These are phyloP conservation scores for Zasmidium angulare DNA, from an alignment of 2,329 filamentous ascomycete genomes.

Conservation along the genomic window DNA sequence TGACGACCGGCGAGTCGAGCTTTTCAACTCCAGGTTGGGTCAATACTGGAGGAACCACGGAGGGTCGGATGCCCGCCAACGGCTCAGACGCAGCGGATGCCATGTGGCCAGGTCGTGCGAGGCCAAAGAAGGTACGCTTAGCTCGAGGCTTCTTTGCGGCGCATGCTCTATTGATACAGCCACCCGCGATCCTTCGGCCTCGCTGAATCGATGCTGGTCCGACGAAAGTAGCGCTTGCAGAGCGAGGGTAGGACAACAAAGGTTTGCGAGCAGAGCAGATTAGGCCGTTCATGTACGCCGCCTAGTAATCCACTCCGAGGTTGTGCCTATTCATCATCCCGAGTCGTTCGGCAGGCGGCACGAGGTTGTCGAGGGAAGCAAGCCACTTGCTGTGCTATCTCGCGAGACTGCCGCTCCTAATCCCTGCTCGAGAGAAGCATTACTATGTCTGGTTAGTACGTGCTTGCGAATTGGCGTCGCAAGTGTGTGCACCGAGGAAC, in stretches of 20 bases:
- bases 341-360: background rate
- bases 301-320: background rate
- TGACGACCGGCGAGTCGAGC: slow-evolving; percentile 25
- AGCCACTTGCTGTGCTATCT: background rate
- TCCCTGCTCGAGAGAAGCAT: no score
- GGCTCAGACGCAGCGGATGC: background rate
- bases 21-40: slow-evolving; percentile 32
- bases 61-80: slow-evolving; percentile 11
- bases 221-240: background rate
- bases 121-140: background rate
- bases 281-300: background rate
- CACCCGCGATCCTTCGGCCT: background rate
- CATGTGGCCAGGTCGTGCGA: slow-evolving; percentile 1
- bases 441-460: no score
- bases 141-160: background rate
- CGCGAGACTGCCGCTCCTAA: no score
- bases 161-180: background rate
- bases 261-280: background rate
- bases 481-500: background rate
- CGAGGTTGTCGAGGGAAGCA: background rate
- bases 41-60: slow-evolving; percentile 29
- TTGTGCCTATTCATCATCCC: background rate
- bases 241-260: background rate
- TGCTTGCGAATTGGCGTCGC: background rate
- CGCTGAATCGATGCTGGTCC: background rate